Evolutionary conservation across 345 rosid species (phyloP).

Genomic region (Luvunga scandens): DNA sequence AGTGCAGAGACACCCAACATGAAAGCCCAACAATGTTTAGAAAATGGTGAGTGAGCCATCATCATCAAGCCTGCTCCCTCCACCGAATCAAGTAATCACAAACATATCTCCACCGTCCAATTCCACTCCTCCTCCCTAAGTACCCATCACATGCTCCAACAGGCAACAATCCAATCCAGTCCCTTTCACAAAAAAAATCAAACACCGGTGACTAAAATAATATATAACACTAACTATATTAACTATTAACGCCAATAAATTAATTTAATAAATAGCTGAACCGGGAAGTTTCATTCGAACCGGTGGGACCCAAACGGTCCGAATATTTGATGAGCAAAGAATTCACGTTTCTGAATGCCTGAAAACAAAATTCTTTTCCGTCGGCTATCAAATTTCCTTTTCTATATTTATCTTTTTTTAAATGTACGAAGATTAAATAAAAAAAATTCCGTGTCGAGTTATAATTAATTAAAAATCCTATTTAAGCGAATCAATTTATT

Average conservation of each 20-base stretch:
- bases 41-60: constrained; percentile 30
- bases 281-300: neutral
- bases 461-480: neutral
- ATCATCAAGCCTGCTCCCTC: constrained; percentile 8
- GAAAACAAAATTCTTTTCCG: constrained; percentile 42
- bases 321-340: constrained; percentile 48
- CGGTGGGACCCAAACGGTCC: constrained; percentile 8
- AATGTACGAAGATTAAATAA: constrained; percentile 2
- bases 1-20: neutral
- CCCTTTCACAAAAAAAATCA: neutral
- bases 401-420: neutral
- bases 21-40: neutral
- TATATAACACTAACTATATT: neutral
- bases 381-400: constrained; percentile 17
- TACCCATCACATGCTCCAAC: constrained; percentile 15
- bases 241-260: neutral
- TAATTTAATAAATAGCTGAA: neutral
- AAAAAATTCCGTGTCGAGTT: neutral
- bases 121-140: neutral
- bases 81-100: constrained; percentile 17
- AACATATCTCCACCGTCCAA: constrained; percentile 15
- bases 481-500: neutral
- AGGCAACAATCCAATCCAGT: constrained; percentile 14
- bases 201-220: neutral
- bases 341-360: constrained; percentile 37